Conservation (phyloP, 2,329 filamentous ascomycete genomes). For the Fusarium continuum region DNA sequence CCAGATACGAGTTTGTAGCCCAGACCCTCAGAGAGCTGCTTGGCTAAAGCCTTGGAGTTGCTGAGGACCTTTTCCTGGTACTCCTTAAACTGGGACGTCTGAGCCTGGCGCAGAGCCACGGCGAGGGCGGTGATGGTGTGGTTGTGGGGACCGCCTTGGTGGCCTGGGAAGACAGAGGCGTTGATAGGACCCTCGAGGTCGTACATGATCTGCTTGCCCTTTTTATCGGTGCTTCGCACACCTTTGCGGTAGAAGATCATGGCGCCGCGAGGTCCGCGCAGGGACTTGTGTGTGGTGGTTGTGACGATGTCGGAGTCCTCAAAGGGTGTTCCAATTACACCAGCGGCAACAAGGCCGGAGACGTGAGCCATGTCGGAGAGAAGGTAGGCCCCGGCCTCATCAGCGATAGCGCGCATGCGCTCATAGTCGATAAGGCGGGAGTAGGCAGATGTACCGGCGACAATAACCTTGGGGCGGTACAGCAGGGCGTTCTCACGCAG, state of each 20-base stretch:
- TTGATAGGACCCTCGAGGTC: constrained; percentile 94
- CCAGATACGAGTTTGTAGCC: constrained; percentile 89
- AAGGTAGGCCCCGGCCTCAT: constrained; percentile 89
- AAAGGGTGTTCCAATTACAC: constrained; percentile 89
- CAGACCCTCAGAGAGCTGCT: constrained; percentile 68
- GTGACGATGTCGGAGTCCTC: constrained; percentile 90
- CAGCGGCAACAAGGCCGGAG: constrained; percentile 88
- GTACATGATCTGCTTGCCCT: constrained; percentile 78
- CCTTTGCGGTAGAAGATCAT: constrained; percentile 99
- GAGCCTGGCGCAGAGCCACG: constrained; percentile 91
- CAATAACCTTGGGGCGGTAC: constrained; percentile 92
- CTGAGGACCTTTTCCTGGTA: constrained; percentile 88
- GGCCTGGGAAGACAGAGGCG: constrained; percentile 92
- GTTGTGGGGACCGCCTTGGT: constrained; percentile 97
- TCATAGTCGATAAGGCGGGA: constrained; percentile 92
- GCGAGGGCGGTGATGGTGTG: constrained; percentile 96
- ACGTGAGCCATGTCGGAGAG: constrained; percentile 97
- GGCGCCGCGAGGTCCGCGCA: constrained; percentile 90
- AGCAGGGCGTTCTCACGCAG: constrained; percentile 85
- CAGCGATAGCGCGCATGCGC: constrained; percentile 84
- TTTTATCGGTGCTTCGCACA: constrained; percentile 82
- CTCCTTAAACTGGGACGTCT: constrained; percentile 83
- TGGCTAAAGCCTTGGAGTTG: constrained; percentile 88
- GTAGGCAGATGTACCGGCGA: constrained; percentile 93
- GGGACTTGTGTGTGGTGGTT: constrained; percentile 97